A percentile compares a stretch with the other conserved stretches of the same genome.
Conservation (phyloP, 164 flowering plant species). For the Magnolia kwangsiensis region DNA sequence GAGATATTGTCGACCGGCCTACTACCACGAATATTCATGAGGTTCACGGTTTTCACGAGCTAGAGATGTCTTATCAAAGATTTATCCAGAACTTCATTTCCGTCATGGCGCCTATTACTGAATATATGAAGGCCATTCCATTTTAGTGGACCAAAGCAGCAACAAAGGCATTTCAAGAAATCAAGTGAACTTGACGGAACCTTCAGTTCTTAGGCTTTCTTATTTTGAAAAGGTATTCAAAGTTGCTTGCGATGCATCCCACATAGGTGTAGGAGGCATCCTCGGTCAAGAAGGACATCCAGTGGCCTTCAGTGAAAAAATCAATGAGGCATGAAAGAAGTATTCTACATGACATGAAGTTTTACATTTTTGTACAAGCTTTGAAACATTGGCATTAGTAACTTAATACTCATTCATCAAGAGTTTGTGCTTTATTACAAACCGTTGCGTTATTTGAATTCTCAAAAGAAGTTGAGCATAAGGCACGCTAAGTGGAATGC, state of each 20-base stretch:
- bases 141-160: too few species aligned
- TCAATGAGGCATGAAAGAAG: background rate
- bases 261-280: background rate
- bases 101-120: background rate
- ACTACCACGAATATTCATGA: background rate
- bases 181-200: background rate
- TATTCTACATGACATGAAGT: background rate
- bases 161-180: background rate
- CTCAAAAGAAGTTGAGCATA: background rate
- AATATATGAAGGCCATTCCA: background rate
- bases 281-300: background rate
- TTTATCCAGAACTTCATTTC: background rate
- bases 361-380: slow-evolving; percentile 2
- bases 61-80: background rate
- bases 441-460: background rate
- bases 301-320: background rate
- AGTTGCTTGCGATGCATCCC: slow-evolving; percentile 3
- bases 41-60: background rate
- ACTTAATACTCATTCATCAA: background rate
- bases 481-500: too few species aligned
- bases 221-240: background rate
- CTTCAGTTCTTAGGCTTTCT: background rate
- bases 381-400: slow-evolving; percentile 1
- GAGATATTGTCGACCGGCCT: background rate
- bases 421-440: background rate